Conservation (phyloP, 192 early-diverging fungal species). For the Thamnidium elegans region DNA sequence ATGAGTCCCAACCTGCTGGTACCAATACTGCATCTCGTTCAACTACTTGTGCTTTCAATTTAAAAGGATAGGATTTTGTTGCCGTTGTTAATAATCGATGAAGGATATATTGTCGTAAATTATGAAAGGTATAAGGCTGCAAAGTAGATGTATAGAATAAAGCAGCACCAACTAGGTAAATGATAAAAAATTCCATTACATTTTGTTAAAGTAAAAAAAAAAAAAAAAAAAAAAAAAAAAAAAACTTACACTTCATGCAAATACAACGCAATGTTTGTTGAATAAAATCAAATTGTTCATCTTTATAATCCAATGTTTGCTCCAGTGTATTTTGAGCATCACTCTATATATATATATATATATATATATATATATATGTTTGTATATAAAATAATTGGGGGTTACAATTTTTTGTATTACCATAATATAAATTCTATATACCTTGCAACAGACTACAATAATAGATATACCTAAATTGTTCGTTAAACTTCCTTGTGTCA, state of each 20-base stretch:
- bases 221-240: background rate
- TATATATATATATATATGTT: too few species aligned
- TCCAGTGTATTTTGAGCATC: conserved; percentile 75
- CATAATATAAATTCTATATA: conserved; percentile 7
- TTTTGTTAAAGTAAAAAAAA: background rate
- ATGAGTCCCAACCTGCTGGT: conserved; percentile 92
- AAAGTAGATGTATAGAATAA: conserved; percentile 87
- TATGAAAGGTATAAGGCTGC: conserved; percentile 70
- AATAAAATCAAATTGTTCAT: conserved; percentile 95
- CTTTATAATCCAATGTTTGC: conserved; percentile 78
- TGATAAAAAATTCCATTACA: conserved; percentile 36
- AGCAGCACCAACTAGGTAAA: conserved; percentile 87
- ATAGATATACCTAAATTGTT: conserved; percentile 87
- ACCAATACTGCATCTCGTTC: conserved; percentile 87
- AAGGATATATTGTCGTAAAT: conserved; percentile 78
- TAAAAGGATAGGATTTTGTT: conserved; percentile 55
- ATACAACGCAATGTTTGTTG: conserved; percentile 89
- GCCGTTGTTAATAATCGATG: conserved; percentile 60
- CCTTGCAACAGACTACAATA: conserved; percentile 86
- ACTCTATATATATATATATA: conserved; percentile 21
- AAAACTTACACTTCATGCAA: conserved; percentile 78
- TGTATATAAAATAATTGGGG: too few species aligned
- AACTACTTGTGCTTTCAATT: conserved; percentile 71
- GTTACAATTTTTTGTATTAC: background rate
- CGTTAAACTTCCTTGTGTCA: conserved; percentile 78